Conservation (phyloP, 495 filamentous ascomycete species). For the Pyronema domesticum region DNA sequence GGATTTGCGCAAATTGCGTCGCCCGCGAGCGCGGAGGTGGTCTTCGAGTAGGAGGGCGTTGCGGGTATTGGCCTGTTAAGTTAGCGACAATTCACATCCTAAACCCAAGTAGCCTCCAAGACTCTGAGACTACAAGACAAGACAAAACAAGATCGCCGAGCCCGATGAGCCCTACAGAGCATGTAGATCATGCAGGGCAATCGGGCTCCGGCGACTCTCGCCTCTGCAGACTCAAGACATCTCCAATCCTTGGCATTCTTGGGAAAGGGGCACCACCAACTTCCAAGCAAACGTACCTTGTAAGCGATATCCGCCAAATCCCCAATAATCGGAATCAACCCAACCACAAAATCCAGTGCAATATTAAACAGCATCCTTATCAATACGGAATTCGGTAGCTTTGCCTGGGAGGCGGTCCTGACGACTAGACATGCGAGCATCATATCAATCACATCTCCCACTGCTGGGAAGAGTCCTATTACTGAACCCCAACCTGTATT, state of each 20-base stretch:
- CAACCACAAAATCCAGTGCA: constrained; percentile 57
- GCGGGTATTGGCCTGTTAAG: constrained; percentile 43
- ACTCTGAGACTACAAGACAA: too few species aligned
- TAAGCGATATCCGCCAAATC: constrained; percentile 58
- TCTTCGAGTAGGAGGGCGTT: constrained; percentile 62
- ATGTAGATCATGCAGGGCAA: constrained; percentile 23
- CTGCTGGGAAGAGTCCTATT: constrained; percentile 61
- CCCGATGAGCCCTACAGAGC: too few species aligned
- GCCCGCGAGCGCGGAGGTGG: constrained; percentile 43
- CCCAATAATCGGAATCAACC: constrained; percentile 69
- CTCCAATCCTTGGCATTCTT: too few species aligned
- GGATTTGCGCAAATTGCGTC: constrained; percentile 29
- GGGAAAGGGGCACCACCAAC: too few species aligned
- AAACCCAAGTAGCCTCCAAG: too few species aligned
- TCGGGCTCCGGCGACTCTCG: constrained; percentile 9
- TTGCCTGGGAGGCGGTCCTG: constrained; percentile 48
- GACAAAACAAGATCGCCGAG: too few species aligned
- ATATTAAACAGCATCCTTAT: constrained; percentile 64
- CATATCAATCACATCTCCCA: constrained; percentile 58
- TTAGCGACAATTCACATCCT: neutral
- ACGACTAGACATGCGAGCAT: constrained; percentile 54
- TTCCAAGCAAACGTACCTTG: constrained; percentile 21
- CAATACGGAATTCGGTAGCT: constrained; percentile 38
- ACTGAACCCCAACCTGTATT: constrained; percentile 48
- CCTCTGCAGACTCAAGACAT: constrained; percentile 4